Base-by-base conservation (phyloP, 2,329 filamentous ascomycete genomes). In the Pyricularia pennisetigena region DNA sequence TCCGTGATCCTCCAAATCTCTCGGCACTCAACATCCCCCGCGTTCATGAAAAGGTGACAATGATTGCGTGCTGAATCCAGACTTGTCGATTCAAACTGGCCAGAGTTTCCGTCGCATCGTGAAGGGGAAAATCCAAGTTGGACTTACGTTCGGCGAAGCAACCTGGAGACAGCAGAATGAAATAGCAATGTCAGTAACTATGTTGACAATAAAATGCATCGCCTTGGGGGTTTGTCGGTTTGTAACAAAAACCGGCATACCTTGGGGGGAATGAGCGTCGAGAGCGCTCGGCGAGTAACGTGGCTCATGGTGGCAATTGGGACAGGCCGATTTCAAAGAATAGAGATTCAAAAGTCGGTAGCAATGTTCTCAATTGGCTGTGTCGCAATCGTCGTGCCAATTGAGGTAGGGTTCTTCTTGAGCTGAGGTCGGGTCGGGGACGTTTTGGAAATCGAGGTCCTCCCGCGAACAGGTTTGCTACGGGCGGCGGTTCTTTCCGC, bases 231-330 rank as follows among this genome's bases (percentile, higher is more conserved):
- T 16, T 14, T 29, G 14, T 23, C 24, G 12, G 59, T 28, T 12
- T 16, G 26, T 26, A 28, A 14, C 65, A 16, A 69, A 68, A 69
- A 64, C 67, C 70, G 71, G 75, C 85, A 75, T 85, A 97, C 94
- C 93, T 99, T 99, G 78, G 96, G 95, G 76, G 96, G 96, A 77
- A 99, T 97, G 82, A 99, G 90, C 86, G 96, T 97, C 80, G 95
- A 98, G 79, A 97, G 90, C 86, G 88, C 91, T 84, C 94, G 90
- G 83, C 91, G 92, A 78, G 89, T 88, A 78, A 96, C 86, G 88
- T 89, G 95, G 87, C 93, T 97, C 94, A 97, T 97, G 82, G 83
- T 92, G 86, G 20, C 26, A 80, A 77, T 76, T 35, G 76, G 69
- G 70, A 65, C 69, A 70, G 59, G 70, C 64, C 70, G 68, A 66